Base-by-base conservation (phyloP, 352 stramenopile species). In the Phytophthora colocasiae region DNA sequence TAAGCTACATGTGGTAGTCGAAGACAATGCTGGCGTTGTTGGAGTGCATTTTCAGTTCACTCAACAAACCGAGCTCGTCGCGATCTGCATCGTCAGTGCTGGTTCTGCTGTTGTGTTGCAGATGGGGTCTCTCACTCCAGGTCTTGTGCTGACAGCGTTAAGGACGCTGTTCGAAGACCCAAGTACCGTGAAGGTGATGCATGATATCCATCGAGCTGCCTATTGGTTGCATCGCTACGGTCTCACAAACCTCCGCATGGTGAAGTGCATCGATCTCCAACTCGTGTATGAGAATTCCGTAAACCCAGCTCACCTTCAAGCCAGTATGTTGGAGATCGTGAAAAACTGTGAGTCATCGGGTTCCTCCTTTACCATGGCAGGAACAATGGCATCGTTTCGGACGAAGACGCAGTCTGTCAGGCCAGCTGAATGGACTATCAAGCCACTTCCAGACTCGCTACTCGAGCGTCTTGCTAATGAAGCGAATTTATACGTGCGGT, bases 251-350 rank as follows among this genome's bases (percentile, higher is more conserved):
- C 27, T 29, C 2, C 31, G n/a, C 15, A 27, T 58, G 8, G 12
- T 46, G 7, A 73, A 77, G 27, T 44, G 45, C 24, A 27, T 74
- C 6, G 70, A 78, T 32, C 43, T 78, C 46, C 64, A 74, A 17
- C 29, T 78, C 10, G 36, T 43, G 11, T 43, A 43, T 17, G 36
- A 43, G 15, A 43, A 19, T 17, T 4, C 11, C 36, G 36, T 43
- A 14, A 43, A 17, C 15, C 12, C 36, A 11, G 36, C 36, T 17
- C 4, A 43, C 12, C 36, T n/a, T 15, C 36, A 43, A 9, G 36
- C 36, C 4, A 19, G 36, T 43, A 19, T 43, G 3, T 17, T 43
- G 12, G 5, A 4, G 14, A 43, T 43, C 5, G 36, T 43, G 5
- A 17, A 43, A 6, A 1, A 17, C 11, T 43, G 36, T 2, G 6